phyloP scores from a whole-genome alignment of 345 rosid genomes.

The Laguncularia racemosa region DNA sequence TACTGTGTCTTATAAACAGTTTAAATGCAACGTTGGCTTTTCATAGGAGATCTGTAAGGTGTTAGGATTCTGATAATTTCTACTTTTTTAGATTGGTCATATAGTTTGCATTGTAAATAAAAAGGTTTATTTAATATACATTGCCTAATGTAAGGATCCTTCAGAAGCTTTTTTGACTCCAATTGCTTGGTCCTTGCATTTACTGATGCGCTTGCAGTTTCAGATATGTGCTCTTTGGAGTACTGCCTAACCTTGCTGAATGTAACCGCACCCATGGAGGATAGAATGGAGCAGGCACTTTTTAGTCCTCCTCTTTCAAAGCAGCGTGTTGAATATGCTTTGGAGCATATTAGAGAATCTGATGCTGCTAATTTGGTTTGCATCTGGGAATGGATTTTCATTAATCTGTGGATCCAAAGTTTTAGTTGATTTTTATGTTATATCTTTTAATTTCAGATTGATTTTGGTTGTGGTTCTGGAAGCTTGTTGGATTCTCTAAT shows the following conservation, averaged over 20 bases:
- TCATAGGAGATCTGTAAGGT: too few relatives aligned
- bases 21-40: not conserved
- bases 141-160: not conserved
- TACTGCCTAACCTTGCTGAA: constrained; percentile 44
- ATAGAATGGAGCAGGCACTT: constrained; percentile 91
- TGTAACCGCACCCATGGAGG: constrained; percentile 72
- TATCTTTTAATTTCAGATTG: constrained; percentile 40
- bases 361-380: constrained; percentile 66
- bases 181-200: constrained; percentile 1
- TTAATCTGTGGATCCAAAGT: constrained; percentile 1
- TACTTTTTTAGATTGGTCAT: too few relatives aligned
- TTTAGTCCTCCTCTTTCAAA: constrained; percentile 93
- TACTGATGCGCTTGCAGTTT: constrained; percentile 17
- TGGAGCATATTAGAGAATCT: constrained; percentile 65
- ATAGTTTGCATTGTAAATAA: too few relatives aligned
- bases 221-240: constrained; percentile 32
- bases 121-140: too few relatives aligned
- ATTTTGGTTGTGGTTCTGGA: constrained; percentile 95
- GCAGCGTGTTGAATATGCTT: constrained; percentile 89
- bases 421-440: constrained; percentile 7
- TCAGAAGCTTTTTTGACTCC: not conserved
- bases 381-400: constrained; percentile 1
- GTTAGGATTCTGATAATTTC: too few relatives aligned
- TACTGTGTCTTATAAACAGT: constrained; percentile 4
- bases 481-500: constrained; percentile 76